These are phyloP conservation scores for Raffaelea ambrosiae DNA, from an alignment of 2,329 filamentous ascomycete genomes.

Conservation along the genomic window DNA sequence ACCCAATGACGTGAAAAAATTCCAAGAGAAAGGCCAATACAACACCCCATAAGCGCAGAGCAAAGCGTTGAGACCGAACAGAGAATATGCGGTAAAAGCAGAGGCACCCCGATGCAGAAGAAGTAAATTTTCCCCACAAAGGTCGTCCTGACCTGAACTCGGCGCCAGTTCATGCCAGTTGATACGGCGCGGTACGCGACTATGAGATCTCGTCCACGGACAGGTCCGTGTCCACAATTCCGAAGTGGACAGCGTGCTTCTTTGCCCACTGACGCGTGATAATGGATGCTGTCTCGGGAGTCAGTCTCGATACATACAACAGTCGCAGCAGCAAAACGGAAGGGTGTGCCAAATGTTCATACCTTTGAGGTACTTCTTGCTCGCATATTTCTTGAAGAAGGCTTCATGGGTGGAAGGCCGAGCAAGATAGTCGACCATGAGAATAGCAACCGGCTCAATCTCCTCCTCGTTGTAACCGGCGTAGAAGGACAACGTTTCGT, in stretches of 20 bases:
- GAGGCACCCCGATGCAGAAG: too few relatives aligned
- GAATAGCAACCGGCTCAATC: slow-evolving; percentile 80
- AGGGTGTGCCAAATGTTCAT: slow-evolving; percentile 25
- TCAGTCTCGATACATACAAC: background rate
- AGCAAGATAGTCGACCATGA: slow-evolving; percentile 96
- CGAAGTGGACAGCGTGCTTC: slow-evolving; percentile 56
- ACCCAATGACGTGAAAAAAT: slow-evolving; percentile 4
- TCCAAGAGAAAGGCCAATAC: background rate
- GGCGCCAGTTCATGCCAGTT: too few relatives aligned
- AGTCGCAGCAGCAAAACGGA: too few relatives aligned
- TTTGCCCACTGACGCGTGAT: slow-evolving; percentile 90
- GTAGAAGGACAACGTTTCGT: slow-evolving; percentile 80
- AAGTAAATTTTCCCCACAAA: too few relatives aligned
- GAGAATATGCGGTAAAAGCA: too few relatives aligned
- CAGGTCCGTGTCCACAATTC: slow-evolving; percentile 40
- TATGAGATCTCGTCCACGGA: slow-evolving; percentile 39
- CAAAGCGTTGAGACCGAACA: too few relatives aligned
- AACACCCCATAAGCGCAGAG: too few relatives aligned
- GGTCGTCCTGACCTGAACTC: too few relatives aligned
- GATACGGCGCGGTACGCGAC: background rate
- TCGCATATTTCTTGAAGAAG: slow-evolving; percentile 99
- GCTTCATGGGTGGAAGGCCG: slow-evolving; percentile 88
- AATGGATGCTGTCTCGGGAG: slow-evolving; percentile 61
- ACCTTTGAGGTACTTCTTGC: slow-evolving; percentile 99
- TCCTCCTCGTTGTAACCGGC: slow-evolving; percentile 89